Conservation (phyloP, 2,329 filamentous ascomycete species). For the Hypoxylon sp. region DNA sequence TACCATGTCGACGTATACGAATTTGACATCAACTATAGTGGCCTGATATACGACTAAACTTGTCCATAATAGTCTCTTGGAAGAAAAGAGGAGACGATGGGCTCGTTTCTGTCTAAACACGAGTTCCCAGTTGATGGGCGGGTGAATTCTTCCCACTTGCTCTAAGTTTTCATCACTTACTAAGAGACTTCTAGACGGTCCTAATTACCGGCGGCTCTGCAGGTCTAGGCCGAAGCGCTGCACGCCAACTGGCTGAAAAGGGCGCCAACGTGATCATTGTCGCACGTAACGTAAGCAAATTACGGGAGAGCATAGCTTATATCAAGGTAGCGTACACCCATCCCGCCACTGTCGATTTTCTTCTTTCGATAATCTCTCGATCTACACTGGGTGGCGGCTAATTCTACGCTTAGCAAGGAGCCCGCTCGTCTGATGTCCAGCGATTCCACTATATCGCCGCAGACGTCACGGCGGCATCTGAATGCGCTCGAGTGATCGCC, state of each 20-base stretch:
- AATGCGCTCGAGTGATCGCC: conserved; percentile 69
- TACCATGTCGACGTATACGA: too few relatives aligned
- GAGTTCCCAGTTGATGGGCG: conserved; percentile 74
- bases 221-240: conserved; percentile 76
- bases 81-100: conserved; percentile 44
- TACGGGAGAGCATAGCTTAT: conserved; percentile 69
- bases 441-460: conserved; percentile 76
- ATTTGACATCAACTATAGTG: too few relatives aligned
- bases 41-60: neutral
- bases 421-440: conserved; percentile 67
- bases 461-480: conserved; percentile 71
- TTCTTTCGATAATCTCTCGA: conserved; percentile 12
- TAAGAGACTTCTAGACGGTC: conserved; percentile 67
- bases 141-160: neutral
- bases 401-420: conserved; percentile 58
- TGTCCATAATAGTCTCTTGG: neutral
- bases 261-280: conserved; percentile 79
- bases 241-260: conserved; percentile 72
- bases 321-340: conserved; percentile 61
- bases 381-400: neutral
- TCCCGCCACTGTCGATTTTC: neutral
- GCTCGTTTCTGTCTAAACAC: conserved; percentile 57
- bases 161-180: neutral
- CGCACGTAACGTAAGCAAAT: conserved; percentile 72
- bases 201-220: conserved; percentile 79